Base-by-base conservation (phyloP, 805 yeast genomes). In the Saccharomycopsis babjevae region DNA sequence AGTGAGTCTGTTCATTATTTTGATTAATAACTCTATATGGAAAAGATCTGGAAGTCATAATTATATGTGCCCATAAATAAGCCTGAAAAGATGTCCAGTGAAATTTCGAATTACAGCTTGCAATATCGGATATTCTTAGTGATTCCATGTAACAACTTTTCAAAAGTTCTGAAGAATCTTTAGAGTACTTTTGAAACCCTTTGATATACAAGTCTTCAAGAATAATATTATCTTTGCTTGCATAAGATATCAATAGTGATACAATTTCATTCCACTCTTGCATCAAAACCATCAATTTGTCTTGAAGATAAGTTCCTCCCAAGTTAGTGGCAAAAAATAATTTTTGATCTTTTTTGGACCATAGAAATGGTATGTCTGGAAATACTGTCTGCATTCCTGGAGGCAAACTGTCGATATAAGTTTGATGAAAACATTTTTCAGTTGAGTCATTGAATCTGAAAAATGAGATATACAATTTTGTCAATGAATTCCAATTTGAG, bases 11-110 rank as follows among this genome's bases (percentile, higher is more conserved):
- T 1, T 39, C n/a, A 8, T 16, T 4, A 15, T 46, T 32, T 18
- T 32, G 46, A 28, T 15, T 25, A 15, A 68, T 62, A 4, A 76
- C 70, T 42, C 68, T 66, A 59, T 82, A 79, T 1, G 97, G 97
- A 69, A 92, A 92, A 0, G 96, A 86, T 65, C 97, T 79, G 1
- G 96, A 85, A 15, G 85, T 79, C 65, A 88, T 78, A 15, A 89
- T 86, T 57, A 82, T 76, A 54, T 81, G 75, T 0, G 96, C 83
- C 97, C 97, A 92, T 7, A 87, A 68, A 69, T 84, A 91, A 6
- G 83, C 84, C 0, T 83, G 76, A 67, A 88, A 86, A 61, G 83
- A 76, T 0, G 84, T 78, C 92, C 92, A 86, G 50, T 72, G 72
- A 50, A 66, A 60, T 36, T 69, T 66, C 0, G 73, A 54, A 3